These are phyloP conservation scores for Sugiyamaella americana DNA, from an alignment of 805 yeast species.

Conservation along the genomic window DNA sequence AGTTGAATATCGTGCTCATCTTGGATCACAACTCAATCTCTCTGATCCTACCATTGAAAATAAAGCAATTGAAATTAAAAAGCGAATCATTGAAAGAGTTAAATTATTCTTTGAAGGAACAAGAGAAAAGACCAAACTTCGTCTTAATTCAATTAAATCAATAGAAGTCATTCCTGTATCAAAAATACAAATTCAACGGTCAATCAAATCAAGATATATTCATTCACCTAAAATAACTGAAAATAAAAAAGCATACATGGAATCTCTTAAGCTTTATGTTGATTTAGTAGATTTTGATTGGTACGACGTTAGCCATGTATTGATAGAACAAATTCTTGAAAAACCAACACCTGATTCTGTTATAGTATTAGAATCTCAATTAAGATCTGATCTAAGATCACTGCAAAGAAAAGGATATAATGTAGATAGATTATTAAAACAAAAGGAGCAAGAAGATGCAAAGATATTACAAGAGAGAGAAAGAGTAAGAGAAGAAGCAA, in stretches of 20 bases:
- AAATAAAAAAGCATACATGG: neutral
- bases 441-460: constrained; percentile 20
- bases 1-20: constrained; percentile 23
- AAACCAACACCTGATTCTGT: constrained; percentile 35
- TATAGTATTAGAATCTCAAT: constrained; percentile 33
- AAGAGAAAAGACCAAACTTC: constrained; percentile 10
- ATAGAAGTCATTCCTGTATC: constrained; percentile 24
- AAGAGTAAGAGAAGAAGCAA: constrained; percentile 7
- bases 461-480: constrained; percentile 14
- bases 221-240: constrained; percentile 1
- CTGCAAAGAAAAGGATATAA: constrained; percentile 36
- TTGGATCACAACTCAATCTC: constrained; percentile 22
- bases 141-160: constrained; percentile 11
- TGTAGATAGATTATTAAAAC: constrained; percentile 29
- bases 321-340: constrained; percentile 25
- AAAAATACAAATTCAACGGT: constrained; percentile 23
- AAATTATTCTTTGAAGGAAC: constrained; percentile 30
- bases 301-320: constrained; percentile 33
- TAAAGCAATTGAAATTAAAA: constrained; percentile 14
- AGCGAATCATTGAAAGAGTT: constrained; percentile 29
- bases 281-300: constrained; percentile 26
- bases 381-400: constrained; percentile 26
- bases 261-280: constrained; percentile 17
- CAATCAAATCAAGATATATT: constrained; percentile 8
- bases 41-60: neutral